These are phyloP conservation scores for Ascochyta clinopodiicola DNA, from an alignment of 2,329 filamentous ascomycete genomes.

Conservation along the genomic window DNA sequence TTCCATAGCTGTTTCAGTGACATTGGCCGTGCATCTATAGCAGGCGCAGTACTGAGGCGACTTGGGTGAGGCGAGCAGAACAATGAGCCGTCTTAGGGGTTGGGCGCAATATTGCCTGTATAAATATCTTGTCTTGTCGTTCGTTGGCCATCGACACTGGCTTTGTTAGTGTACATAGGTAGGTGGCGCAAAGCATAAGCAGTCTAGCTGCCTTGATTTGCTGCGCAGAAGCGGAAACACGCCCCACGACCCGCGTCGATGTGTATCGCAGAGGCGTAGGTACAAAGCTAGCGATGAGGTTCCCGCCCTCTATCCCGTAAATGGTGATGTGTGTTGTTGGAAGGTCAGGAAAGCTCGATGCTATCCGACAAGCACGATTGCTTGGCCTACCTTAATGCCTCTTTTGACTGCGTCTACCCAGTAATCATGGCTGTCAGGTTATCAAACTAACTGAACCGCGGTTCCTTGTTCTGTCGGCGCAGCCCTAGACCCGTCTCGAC, in stretches of 20 bases:
- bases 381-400: slow-evolving; percentile 45
- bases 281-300: not conserved
- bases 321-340: slow-evolving; percentile 8
- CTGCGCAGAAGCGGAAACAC: not conserved
- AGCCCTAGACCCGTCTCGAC: slow-evolving; percentile 16
- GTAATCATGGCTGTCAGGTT: slow-evolving; percentile 4
- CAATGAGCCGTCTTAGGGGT: not conserved
- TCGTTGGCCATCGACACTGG: not conserved
- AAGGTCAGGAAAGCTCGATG: slow-evolving; percentile 24
- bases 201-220: not conserved
- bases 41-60: not conserved
- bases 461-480: slow-evolving; percentile 25
- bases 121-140: not conserved
- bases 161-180: not conserved
- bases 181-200: not conserved
- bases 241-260: not conserved
- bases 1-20: not conserved
- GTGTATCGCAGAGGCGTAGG: not conserved
- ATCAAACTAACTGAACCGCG: slow-evolving; percentile 9
- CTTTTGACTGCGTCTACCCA: slow-evolving; percentile 15
- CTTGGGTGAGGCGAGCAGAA: not conserved
- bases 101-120: not conserved
- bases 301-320: not conserved
- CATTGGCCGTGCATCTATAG: not conserved
- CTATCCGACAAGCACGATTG: slow-evolving; percentile 35